phyloP scores from a whole-genome alignment of 2,329 filamentous ascomycete species.

The Xylariaceae sp. region DNA sequence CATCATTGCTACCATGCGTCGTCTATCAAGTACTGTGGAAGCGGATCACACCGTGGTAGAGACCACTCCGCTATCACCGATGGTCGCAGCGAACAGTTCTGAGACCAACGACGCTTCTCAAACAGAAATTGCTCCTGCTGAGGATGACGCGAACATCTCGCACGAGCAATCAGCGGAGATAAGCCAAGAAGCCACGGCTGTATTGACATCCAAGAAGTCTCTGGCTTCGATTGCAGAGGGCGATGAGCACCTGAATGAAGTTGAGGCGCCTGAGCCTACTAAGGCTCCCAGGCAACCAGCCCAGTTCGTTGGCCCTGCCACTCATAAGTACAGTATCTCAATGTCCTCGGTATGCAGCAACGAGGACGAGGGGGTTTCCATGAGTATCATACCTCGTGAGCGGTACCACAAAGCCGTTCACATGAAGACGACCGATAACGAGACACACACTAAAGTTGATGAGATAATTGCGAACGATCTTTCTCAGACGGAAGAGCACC shows the following conservation, averaged over 20 bases:
- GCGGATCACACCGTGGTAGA: conserved; percentile 26
- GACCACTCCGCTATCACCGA: conserved; percentile 17
- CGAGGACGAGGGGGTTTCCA: conserved; percentile 29
- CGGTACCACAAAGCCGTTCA: neutral
- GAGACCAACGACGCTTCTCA: neutral
- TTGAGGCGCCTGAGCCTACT: neutral
- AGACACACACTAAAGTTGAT: neutral
- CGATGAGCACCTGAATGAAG: conserved; percentile 19
- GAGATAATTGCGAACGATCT: neutral
- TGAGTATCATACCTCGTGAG: conserved; percentile 15
- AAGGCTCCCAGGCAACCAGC: neutral
- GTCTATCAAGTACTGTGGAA: conserved; percentile 28
- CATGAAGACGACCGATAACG: neutral
- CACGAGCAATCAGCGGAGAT: neutral
- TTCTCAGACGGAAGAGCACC: neutral
- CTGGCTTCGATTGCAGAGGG: conserved; percentile 26
- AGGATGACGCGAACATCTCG: conserved; percentile 1
- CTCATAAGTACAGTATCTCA: conserved; percentile 5
- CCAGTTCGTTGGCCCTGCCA: conserved; percentile 20
- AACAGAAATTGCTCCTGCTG: neutral
- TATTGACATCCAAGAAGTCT: conserved; percentile 15
- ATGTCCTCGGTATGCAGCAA: conserved; percentile 12
- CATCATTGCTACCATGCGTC: conserved; percentile 31
- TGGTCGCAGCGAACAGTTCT: conserved; percentile 8
- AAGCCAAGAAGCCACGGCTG: neutral